phyloP scores from a whole-genome alignment of 805 yeast species.

The Clavispora asparagi region DNA sequence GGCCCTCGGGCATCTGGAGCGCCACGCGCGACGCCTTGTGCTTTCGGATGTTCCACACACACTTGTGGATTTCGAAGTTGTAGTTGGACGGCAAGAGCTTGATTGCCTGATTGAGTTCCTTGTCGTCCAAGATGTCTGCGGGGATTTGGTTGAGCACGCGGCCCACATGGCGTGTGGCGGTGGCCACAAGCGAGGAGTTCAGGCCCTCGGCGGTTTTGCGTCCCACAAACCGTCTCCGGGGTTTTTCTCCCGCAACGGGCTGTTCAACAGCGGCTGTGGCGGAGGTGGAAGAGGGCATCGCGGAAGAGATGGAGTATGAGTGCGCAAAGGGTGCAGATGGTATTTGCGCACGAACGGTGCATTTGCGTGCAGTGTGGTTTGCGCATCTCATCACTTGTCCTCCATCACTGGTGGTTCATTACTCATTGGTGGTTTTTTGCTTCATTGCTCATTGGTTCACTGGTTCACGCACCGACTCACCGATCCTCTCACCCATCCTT shows the following conservation, averaged over 20 bases:
- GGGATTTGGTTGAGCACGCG: conserved; percentile 85
- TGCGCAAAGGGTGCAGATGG: not conserved
- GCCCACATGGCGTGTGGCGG: conserved; percentile 32
- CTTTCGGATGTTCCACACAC: conserved; percentile 87
- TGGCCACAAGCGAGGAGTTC: conserved; percentile 6
- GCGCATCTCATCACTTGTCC: not conserved
- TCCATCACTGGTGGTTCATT: no score
- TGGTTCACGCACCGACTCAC: no score
- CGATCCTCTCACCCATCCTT: no score
- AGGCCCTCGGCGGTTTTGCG: conserved; percentile 6
- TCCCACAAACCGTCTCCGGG: conserved; percentile 62
- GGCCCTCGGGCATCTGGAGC: conserved; percentile 95
- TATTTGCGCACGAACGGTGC: not conserved
- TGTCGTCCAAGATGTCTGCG: conserved; percentile 71
- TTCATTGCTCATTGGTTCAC: no score
- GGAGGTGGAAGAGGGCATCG: not conserved
- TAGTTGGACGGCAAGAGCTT: conserved; percentile 82
- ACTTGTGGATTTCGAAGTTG: conserved; percentile 93
- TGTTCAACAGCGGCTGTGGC: not conserved
- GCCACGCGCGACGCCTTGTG: conserved; percentile 78
- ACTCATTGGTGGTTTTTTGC: no score
- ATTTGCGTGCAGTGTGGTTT: no score
- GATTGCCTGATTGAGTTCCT: conserved; percentile 80
- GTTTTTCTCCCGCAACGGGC: conserved; percentile 12
- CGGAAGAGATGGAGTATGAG: not conserved